A percentile compares a stretch with the other conserved stretches of the same genome.
phyloP scores from a whole-genome alignment of 2,329 filamentous ascomycete genomes.

The Cryphonectria naterciae region DNA sequence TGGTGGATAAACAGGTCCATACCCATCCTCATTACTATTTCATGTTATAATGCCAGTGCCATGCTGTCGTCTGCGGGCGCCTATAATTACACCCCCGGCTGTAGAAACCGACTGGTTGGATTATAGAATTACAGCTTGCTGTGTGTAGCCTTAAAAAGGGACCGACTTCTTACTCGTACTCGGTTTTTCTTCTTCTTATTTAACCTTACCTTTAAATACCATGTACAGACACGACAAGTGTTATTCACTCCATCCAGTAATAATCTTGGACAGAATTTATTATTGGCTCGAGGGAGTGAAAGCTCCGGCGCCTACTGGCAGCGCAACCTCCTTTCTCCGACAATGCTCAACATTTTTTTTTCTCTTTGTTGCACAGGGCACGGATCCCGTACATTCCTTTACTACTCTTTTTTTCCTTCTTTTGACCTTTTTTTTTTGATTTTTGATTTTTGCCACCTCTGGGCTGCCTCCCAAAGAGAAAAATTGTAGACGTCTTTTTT shows the following conservation, averaged over 20 bases:
- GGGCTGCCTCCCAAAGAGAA: neutral
- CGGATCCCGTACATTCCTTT: neutral
- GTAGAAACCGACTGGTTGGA: conserved; percentile 1
- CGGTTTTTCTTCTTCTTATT: neutral
- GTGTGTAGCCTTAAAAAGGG: neutral
- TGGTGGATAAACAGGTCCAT: neutral
- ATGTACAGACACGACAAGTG: neutral
- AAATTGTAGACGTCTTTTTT: neutral
- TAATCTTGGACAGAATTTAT: conserved; percentile 1
- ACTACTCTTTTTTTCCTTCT: neutral
- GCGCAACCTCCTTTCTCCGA: neutral
- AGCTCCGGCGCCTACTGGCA: neutral
- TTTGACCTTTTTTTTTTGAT: neutral
- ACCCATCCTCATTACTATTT: neutral
- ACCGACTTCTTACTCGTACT: neutral
- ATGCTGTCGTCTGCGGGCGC: too few species aligned
- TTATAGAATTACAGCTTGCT: neutral
- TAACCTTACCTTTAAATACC: neutral
- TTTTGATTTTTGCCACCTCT: neutral
- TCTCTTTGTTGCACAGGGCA: neutral
- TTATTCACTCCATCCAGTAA: neutral
- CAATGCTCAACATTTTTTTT: neutral
- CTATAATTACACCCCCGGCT: neutral
- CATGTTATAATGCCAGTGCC: neutral
- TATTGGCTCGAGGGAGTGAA: conserved; percentile 1